These are phyloP conservation scores for Salix exigua DNA, from an alignment of 345 rosid genomes.

Conservation along the genomic window DNA sequence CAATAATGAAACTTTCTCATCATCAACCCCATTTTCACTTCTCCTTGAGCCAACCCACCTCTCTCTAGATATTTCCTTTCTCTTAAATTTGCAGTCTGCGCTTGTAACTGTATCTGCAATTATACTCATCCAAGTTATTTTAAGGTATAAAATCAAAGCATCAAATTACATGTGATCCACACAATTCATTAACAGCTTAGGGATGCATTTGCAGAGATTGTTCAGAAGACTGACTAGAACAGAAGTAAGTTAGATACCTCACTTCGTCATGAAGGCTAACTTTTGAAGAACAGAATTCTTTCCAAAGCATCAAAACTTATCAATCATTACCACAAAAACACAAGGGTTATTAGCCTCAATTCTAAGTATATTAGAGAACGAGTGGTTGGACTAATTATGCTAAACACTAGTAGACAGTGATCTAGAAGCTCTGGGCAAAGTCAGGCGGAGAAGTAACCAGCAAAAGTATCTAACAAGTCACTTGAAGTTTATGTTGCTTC, in stretches of 20 bases:
- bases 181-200: not conserved
- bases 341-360: conserved; percentile 7
- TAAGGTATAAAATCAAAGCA: not conserved
- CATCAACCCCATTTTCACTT: conserved; percentile 24
- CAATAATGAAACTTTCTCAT: conserved; percentile 42
- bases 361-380: conserved; percentile 8
- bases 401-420: conserved; percentile 6
- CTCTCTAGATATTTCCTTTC: conserved; percentile 21
- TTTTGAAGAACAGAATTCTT: not conserved
- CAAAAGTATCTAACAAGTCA: conserved; percentile 23
- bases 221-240: not conserved
- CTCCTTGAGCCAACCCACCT: conserved; percentile 10
- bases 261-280: not conserved
- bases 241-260: not conserved
- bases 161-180: not conserved
- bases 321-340: conserved; percentile 9
- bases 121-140: conserved; percentile 9
- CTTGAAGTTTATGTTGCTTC: conserved; percentile 34
- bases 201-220: not conserved
- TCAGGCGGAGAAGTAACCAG: conserved; percentile 9
- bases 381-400: conserved; percentile 4
- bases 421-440: conserved; percentile 13
- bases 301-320: not conserved
- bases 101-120: conserved; percentile 31
- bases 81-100: conserved; percentile 29